Conservation (phyloP, 2,329 filamentous ascomycete species). For the Trichoderma oligosporum region DNA sequence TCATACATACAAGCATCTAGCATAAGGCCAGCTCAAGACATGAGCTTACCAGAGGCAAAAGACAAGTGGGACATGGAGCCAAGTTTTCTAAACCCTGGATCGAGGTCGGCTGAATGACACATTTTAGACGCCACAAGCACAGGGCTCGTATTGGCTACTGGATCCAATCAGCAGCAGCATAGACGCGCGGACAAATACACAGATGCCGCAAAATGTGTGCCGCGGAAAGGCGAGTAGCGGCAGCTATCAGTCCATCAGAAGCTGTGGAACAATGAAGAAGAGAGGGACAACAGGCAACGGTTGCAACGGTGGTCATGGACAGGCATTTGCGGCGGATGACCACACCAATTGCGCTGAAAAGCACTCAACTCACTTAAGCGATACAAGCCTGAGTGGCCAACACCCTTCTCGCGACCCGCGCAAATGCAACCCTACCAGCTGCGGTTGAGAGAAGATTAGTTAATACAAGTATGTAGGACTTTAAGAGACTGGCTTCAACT, state of each 20-base stretch:
- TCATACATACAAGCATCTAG: neutral
- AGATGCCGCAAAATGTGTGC: constrained; percentile 1
- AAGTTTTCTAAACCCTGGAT: no score
- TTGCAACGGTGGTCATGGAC: neutral
- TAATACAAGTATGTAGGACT: no score
- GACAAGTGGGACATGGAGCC: constrained; percentile 8
- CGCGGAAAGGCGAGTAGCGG: neutral
- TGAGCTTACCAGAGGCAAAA: no score
- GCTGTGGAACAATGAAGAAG: neutral
- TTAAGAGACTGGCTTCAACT: no score
- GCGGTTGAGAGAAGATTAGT: neutral
- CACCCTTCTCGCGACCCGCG: neutral
- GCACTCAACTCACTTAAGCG: no score
- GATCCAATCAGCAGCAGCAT: constrained; percentile 9
- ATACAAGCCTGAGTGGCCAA: neutral
- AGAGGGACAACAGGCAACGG: neutral
- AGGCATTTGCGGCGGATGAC: neutral
- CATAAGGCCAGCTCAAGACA: no score
- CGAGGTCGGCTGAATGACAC: neutral
- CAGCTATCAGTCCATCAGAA: neutral
- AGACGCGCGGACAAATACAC: constrained; percentile 8
- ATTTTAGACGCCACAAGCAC: constrained; percentile 4
- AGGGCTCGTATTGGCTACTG: neutral
- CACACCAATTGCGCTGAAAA: neutral
- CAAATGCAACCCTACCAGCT: constrained; percentile 7